Base-by-base conservation (phyloP, 495 filamentous ascomycete species). In the Talaromyces ruber region DNA sequence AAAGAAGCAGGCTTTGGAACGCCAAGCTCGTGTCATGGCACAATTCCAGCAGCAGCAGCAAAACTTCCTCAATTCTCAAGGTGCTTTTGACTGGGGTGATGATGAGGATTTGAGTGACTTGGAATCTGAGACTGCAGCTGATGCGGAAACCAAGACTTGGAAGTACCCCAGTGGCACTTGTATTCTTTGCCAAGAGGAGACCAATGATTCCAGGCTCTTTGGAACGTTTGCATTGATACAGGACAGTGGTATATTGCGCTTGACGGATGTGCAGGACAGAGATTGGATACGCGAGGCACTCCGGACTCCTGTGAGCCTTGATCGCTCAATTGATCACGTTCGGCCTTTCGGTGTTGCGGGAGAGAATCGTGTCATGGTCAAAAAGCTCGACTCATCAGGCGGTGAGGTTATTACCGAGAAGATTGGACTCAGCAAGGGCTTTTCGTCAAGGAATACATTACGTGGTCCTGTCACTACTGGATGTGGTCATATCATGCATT, bases 401-500 rank as follows among this genome's bases (percentile, higher is more conserved):
- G 79, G 84, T 30, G 81, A 83, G 55, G 83, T 93, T 18, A 77
- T 85, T 47, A 81, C 80, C 37, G 92, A 94, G 66, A 86, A 89
- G 60, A 87, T 95, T 76, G 86, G 85, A 18, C 81, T 98, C 21
- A 93, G 92, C 52, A 93, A 92, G 73, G 94, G 94, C 2, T 98
- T 96, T 67, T 87, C 91, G 4, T 73, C 85, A 9, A 77, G 79
- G 25, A 82, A 86, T 43, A 85, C 82, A 8, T 78, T 80, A 43
- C 79, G 81, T n/a, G 95, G 92, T 0, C 90, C 93, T 4, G 89
- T 98, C 6, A 85, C 92, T 7, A 91, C 90, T 45, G 90, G 93
- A 29, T 99, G 94, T 74, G 93, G 92, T 6, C 94, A 99, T 72
- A 93, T 98, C 64, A 99, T 99, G 94, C 94, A 99, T 70, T 99